Evolutionary conservation across 2,329 filamentous ascomycete species (phyloP).

Genomic region (Didymella glomerata): DNA sequence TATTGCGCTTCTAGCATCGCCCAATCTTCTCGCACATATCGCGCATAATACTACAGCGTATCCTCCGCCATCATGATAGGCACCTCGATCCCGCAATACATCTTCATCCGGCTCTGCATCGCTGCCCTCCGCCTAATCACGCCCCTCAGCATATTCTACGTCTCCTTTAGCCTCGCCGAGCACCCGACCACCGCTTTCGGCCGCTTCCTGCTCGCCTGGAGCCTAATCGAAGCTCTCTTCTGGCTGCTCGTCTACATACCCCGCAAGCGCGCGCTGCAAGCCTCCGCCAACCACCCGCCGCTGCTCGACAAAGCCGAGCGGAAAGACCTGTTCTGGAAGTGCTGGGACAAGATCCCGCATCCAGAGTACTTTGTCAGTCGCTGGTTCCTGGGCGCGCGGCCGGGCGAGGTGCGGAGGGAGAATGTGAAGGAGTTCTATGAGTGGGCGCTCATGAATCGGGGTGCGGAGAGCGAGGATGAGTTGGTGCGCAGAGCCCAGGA

Average conservation of each 20-base stretch:
- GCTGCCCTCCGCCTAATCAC: constrained; percentile 59
- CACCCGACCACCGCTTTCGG: constrained; percentile 38
- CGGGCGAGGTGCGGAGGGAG: constrained; percentile 68
- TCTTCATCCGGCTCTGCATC: constrained; percentile 61
- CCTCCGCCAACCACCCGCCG: constrained; percentile 60
- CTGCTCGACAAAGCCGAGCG: constrained; percentile 59
- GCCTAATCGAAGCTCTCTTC: constrained; percentile 63
- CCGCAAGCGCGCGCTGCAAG: constrained; percentile 61
- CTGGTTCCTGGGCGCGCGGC: constrained; percentile 72
- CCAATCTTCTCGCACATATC: background rate
- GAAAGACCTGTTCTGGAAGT: constrained; percentile 64
- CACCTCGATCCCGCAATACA: constrained; percentile 49
- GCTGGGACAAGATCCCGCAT: constrained; percentile 64
- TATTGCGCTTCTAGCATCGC: background rate
- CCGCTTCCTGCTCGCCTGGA: constrained; percentile 55
- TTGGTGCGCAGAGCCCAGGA: constrained; percentile 24
- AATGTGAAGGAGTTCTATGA: constrained; percentile 72
- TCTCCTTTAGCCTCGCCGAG: constrained; percentile 49
- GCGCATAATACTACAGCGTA: background rate
- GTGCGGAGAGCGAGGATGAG: constrained; percentile 47
- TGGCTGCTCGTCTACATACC: constrained; percentile 64
- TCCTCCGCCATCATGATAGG: constrained; percentile 49
- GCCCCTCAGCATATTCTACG: constrained; percentile 60
- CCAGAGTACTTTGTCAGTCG: constrained; percentile 65
- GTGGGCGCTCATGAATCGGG: constrained; percentile 72